Evolutionary conservation across 306 rosid species (phyloP).

Genomic region (Neltuma alba): DNA sequence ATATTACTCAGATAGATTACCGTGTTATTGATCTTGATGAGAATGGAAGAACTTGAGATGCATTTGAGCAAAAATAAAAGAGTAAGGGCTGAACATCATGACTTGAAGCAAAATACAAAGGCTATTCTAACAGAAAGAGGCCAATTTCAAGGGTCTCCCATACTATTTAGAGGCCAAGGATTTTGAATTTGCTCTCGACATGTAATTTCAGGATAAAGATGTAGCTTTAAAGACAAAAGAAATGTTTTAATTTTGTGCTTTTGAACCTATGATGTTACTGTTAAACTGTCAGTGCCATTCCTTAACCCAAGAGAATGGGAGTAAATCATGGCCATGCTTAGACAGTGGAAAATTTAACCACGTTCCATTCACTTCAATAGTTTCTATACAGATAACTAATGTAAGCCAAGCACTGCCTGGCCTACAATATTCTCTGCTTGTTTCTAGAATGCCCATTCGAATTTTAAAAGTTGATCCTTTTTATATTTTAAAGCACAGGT

Average conservation of each 20-base stretch:
- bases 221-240: not conserved
- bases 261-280: conserved; percentile 1
- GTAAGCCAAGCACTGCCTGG: conserved; percentile 13
- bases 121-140: conserved; percentile 2
- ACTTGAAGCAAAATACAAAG: not conserved
- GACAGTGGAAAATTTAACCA: conserved; percentile 1
- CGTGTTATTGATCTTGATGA: conserved; percentile 8
- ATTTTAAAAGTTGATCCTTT: not conserved
- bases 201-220: not conserved
- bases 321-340: not conserved
- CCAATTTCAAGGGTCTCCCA: not conserved
- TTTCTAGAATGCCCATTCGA: not conserved
- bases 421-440: not conserved
- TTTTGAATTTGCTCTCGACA: not conserved
- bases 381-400: conserved; percentile 13
- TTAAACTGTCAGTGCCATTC: conserved; percentile 1
- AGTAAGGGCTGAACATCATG: not conserved
- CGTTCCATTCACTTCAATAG: conserved; percentile 6
- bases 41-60: not conserved
- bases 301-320: conserved; percentile 10
- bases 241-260: not conserved
- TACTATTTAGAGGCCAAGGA: not conserved
- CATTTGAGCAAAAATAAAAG: not conserved
- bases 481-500: not conserved
- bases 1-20: conserved; percentile 15